Percentiles rank a stretch among this genome's conserved stretches.
These are phyloP conservation scores for Aquilaria yunnanensis DNA, from an alignment of 345 rosid species.

Conservation along the genomic window DNA sequence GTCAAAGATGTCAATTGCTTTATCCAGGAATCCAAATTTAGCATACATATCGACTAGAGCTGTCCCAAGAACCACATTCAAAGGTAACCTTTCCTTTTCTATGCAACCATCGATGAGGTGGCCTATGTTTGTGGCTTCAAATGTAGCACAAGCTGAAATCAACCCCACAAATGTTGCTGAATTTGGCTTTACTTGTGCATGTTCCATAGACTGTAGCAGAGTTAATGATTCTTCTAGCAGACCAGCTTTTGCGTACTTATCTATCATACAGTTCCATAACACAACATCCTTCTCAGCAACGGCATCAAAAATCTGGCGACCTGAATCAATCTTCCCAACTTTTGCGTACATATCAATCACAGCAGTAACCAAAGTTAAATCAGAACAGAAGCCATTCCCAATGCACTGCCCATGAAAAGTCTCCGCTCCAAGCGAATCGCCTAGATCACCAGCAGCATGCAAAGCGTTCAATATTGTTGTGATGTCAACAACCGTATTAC, in stretches of 20 bases:
- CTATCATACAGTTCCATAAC: constrained; percentile 64
- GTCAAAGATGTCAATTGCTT: constrained; percentile 36
- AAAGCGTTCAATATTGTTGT: constrained; percentile 37
- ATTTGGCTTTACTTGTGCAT: constrained; percentile 31
- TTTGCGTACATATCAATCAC: constrained; percentile 46
- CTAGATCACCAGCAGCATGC: constrained; percentile 32
- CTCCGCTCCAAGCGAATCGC: constrained; percentile 30
- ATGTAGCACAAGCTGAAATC: constrained; percentile 44
- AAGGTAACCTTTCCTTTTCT: constrained; percentile 33
- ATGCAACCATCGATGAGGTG: constrained; percentile 22
- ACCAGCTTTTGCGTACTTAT: constrained; percentile 47
- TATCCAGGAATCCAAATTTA: constrained; percentile 46
- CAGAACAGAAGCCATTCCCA: constrained; percentile 33
- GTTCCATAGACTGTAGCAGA: constrained; percentile 47
- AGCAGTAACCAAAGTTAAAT: constrained; percentile 42
- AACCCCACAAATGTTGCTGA: constrained; percentile 52
- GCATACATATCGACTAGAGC: constrained; percentile 60
- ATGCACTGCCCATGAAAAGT: constrained; percentile 41
- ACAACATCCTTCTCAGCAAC: constrained; percentile 40
- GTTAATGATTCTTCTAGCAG: constrained; percentile 39
- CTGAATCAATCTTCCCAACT: constrained; percentile 28
- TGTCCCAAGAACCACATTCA: constrained; percentile 53
- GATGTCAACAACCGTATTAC: constrained; percentile 23
- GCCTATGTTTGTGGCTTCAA: constrained; percentile 35
- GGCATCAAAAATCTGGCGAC: constrained; percentile 42